phyloP scores from a whole-genome alignment of 2,329 filamentous ascomycete genomes.

The Hypocreales sp. region DNA sequence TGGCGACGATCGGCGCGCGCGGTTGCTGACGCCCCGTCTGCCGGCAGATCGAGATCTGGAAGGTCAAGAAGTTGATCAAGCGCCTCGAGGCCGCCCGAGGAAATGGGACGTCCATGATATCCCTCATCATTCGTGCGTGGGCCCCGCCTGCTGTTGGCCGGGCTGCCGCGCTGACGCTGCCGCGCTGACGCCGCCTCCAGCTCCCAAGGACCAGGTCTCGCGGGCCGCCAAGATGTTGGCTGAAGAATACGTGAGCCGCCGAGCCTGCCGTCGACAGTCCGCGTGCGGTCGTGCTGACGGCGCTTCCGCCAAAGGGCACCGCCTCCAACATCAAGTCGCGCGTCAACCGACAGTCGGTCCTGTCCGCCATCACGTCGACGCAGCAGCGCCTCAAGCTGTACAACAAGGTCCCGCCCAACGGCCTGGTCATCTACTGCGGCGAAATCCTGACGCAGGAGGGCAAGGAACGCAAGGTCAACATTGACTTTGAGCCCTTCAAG shows the following conservation, averaged over 20 bases:
- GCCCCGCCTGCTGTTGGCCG: neutral
- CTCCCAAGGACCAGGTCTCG: conserved; percentile 95
- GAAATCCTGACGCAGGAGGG: conserved; percentile 99
- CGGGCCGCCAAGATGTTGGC: conserved; percentile 98
- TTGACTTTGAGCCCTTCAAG: conserved; percentile 99
- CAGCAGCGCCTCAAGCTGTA: conserved; percentile 98
- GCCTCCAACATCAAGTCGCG: conserved; percentile 99
- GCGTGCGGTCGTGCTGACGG: no score
- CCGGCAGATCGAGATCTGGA: conserved; percentile 62
- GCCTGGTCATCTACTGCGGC: conserved; percentile 96
- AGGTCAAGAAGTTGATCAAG: conserved; percentile 99
- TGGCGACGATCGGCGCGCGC: neutral
- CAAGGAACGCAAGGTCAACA: conserved; percentile 99
- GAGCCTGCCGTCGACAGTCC: no score
- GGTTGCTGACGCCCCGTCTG: conserved; percentile 6
- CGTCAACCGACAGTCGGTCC: conserved; percentile 93
- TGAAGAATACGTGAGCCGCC: conserved; percentile 97
- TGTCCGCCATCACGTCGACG: conserved; percentile 96
- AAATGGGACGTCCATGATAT: conserved; percentile 99
- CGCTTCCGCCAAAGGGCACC: no score
- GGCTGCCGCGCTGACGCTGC: neutral
- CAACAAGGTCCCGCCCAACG: conserved; percentile 96
- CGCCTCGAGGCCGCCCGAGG: conserved; percentile 91
- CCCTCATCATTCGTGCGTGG: conserved; percentile 83
- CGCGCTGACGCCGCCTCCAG: conserved; percentile 25